Evolutionary conservation across 2,329 filamentous ascomycete genomes (phyloP), one percentile per base, ranked within the genome.

Genomic region (Beauveria scarabaeidicola): DNA sequence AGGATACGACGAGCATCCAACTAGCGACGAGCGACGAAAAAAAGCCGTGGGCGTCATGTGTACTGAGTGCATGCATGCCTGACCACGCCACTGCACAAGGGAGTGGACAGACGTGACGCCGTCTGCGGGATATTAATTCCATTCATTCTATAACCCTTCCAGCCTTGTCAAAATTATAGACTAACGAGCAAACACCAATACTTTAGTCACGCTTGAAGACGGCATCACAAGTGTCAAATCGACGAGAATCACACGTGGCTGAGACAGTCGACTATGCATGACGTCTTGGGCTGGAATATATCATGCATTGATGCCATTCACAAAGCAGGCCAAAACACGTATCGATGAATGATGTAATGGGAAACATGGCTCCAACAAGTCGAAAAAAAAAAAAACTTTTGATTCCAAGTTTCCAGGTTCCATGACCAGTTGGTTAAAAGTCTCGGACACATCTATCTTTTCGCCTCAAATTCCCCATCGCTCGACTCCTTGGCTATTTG

Each of bases 221-320:
- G 5, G 53, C 43, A 40, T 56, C 53, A 47, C 41, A 47, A 47
- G 53, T 29, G 53, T 40, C 13, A 13, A 17, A 15, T 17, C 25
- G 44, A 17, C 13, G 6, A 13, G n/a, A 15, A 27, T 48, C 53
- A 50, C 54, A 57, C 50, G 54, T 32, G 19, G 44, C 54, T 40
- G 44, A 57, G 54, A 57, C 54, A 57, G 53, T 32, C 27, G 13
- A 46, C 36, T 29, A 29, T 48, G 23, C 32, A 50, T 57, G 54
- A 57, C 54, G 54, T 50, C 54, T 40, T 57, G 15, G 32, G 54
- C 15, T 19, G 15, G 9, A 29, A 32, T 11, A 10, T 19, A 56
- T 36, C 21, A 53, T 38, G 41, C 41, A 36, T 47, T 21, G 29
- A 23, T 57, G 44, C 27, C 54, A 57, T 41, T 50, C 13, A 8